Conservation (phyloP, 2,329 filamentous ascomycete genomes). For the Colletotrichum abscissum region DNA sequence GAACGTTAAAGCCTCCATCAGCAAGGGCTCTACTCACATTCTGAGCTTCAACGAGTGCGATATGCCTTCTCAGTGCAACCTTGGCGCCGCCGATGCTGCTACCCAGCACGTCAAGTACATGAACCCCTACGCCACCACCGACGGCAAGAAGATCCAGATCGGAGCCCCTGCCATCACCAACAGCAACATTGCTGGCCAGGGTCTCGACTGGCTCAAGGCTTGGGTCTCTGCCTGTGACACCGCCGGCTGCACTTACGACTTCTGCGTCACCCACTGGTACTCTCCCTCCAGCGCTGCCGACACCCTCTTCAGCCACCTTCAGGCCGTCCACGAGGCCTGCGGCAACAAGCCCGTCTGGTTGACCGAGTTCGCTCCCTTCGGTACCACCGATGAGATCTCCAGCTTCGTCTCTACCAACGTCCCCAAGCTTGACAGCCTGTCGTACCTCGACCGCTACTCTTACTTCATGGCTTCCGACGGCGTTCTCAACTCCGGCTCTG, state of each 20-base stretch:
- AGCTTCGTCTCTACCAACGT: constrained; percentile 63
- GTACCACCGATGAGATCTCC: constrained; percentile 54
- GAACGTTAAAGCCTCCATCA: constrained; percentile 63
- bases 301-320: constrained; percentile 66
- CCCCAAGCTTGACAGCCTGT: constrained; percentile 58
- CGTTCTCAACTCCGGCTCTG: constrained; percentile 52
- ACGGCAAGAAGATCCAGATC: constrained; percentile 62
- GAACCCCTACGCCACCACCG: constrained; percentile 65
- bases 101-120: constrained; percentile 63
- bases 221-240: constrained; percentile 64
- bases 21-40: constrained; percentile 64
- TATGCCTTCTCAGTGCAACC: constrained; percentile 67
- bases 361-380: constrained; percentile 71
- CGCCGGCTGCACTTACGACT: constrained; percentile 65
- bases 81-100: constrained; percentile 65
- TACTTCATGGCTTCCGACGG: constrained; percentile 65
- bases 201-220: constrained; percentile 65
- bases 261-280: constrained; percentile 75
- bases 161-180: constrained; percentile 72
- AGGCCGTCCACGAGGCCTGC: constrained; percentile 57
- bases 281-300: constrained; percentile 57
- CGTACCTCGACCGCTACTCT: constrained; percentile 66
- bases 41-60: constrained; percentile 82
- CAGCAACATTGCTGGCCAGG: constrained; percentile 60
- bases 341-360: constrained; percentile 67